Evolutionary conservation across 2,329 filamentous ascomycete species (phyloP), one percentile per base, ranked within the genome.

Genomic region (Arthrobotrys sphaeroides): DNA sequence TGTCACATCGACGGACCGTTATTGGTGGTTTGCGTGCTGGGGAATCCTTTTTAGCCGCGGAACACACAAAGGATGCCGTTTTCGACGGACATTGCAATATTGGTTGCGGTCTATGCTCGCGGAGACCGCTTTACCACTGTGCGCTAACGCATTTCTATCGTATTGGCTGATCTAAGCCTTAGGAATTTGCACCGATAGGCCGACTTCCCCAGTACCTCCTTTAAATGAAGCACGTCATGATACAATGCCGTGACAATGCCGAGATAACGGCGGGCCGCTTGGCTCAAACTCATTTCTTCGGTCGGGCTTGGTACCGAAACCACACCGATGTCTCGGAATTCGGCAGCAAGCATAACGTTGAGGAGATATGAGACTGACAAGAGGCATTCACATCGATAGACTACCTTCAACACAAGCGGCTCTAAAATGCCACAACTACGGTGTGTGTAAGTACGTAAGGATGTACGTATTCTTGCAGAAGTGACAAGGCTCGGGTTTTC

Each of bases 1-100:
- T 55, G 51, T 31, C 31, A n/a, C 51, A 55, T 55, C 51, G 51
- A 55, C 31, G 51, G 51, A 55, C 3, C 28, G 28, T 55, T 24
- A 55, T 55, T 55, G 51, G 51, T 38, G 51, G 28, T 24, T 20
- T 22, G 28, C 24, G n/a, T 33, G 16, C 47, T 28, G 16, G 47
- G 47, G 10, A 33, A 2, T 10, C 26, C 5, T 28, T 55, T 55
- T 55, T 55, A 55, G 18, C 51, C 51, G 51, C 51, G 31, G 51
- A n/a, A 49, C n/a, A 33, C 26, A 28, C 28, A 53, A 38, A 7
- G 24, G 51, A 31, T 18, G 5, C 28, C 51, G 18, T n/a, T 55
- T 38, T 26, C 40, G 18, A n/a, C 12, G 7, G 36, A 4, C 7
- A n/a, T 53, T 9, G 47, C 26, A 18, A 33, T 18, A 33, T 33